Conservation (phyloP, 345 rosid species). For the Populus ilicifolia region DNA sequence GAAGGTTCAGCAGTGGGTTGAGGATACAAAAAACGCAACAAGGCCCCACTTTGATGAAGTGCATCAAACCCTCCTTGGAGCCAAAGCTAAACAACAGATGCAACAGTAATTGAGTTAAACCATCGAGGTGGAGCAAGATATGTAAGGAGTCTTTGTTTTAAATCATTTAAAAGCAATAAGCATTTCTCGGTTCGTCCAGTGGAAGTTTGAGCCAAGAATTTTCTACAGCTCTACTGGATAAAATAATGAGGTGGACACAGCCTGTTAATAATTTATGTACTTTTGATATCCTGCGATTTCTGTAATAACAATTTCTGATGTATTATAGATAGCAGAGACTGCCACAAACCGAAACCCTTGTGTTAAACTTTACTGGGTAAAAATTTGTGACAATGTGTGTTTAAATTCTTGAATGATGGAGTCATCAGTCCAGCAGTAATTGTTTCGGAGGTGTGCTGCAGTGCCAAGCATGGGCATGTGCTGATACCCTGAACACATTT, state of each 20-base stretch:
- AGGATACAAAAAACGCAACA: slow-evolving; percentile 53
- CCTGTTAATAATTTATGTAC: not conserved
- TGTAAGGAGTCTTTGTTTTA: not conserved
- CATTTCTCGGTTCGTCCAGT: not conserved
- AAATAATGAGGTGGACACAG: not conserved
- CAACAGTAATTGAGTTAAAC: slow-evolving; percentile 16
- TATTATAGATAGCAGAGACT: too few relatives aligned
- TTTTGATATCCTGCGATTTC: too few relatives aligned
- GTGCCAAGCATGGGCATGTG: too few relatives aligned
- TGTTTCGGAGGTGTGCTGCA: too few relatives aligned
- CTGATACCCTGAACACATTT: too few relatives aligned
- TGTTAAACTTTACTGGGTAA: not conserved
- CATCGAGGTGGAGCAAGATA: not conserved
- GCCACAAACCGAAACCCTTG: too few relatives aligned
- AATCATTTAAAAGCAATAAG: not conserved
- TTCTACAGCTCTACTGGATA: not conserved
- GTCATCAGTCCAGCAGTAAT: not conserved
- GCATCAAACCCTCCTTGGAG: slow-evolving; percentile 43
- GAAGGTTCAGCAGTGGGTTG: slow-evolving; percentile 77
- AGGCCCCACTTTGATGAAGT: slow-evolving; percentile 72
- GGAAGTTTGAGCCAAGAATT: not conserved
- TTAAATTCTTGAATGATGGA: not conserved
- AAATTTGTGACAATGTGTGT: not conserved
- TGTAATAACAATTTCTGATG: too few relatives aligned
- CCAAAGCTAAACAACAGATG: slow-evolving; percentile 32